Evolutionary conservation across 495 filamentous ascomycete genomes (phyloP).

Genomic region (Cladorrhinum samala): DNA sequence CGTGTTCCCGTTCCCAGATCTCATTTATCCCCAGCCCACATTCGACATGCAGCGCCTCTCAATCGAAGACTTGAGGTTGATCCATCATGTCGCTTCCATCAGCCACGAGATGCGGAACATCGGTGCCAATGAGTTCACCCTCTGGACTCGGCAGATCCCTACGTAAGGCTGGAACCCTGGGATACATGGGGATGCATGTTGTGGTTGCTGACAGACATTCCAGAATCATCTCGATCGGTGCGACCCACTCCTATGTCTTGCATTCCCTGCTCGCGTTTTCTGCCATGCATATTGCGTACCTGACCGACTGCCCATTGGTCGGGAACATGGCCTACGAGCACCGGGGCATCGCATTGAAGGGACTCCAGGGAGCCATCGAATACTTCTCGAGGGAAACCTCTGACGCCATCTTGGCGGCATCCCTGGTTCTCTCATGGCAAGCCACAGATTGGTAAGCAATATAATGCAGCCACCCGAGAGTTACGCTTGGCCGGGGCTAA

Average conservation of each 20-base stretch:
- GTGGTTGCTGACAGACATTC: conserved; percentile 24
- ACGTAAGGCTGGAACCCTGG: conserved; percentile 53
- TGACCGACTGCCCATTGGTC: conserved; percentile 74
- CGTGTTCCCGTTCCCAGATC: conserved; percentile 73
- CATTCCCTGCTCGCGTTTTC: conserved; percentile 85
- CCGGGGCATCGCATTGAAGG: conserved; percentile 74
- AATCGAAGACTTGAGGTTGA: conserved; percentile 72
- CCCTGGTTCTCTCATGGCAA: conserved; percentile 92
- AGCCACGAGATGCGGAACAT: conserved; percentile 73
- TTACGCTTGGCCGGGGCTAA: conserved; percentile 25
- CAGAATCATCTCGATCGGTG: conserved; percentile 80
- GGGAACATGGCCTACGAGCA: conserved; percentile 83
- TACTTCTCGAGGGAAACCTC: conserved; percentile 80
- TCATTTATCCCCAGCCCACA: conserved; percentile 58
- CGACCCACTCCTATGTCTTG: conserved; percentile 83
- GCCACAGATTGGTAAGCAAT: conserved; percentile 85
- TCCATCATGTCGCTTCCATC: conserved; percentile 85
- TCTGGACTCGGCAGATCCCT: conserved; percentile 90
- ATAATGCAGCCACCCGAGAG: conserved; percentile 27
- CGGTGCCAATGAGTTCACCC: conserved; percentile 70
- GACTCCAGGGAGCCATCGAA: conserved; percentile 79
- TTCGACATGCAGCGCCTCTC: conserved; percentile 53
- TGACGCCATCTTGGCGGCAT: conserved; percentile 88
- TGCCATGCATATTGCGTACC: conserved; percentile 82
- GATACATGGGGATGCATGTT: background rate